Base-by-base conservation (phyloP, 257 asterid species). In the Datura wrightii region DNA sequence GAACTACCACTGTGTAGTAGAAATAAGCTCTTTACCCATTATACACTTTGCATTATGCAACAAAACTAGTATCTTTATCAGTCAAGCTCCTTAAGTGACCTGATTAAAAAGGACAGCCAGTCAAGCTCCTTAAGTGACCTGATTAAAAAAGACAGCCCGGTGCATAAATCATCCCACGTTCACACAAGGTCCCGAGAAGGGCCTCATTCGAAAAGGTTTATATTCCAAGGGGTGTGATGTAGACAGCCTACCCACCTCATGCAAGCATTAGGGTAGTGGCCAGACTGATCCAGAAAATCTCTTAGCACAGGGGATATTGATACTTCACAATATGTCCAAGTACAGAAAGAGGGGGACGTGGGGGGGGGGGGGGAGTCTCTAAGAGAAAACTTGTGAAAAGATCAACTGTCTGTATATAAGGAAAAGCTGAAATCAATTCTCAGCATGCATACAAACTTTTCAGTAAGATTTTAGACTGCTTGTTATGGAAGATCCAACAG, bases 401-500 rank as follows among this genome's bases (percentile, higher is more conserved):
- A 50, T 24, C 2, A 50, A 76, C 44, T 14, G 60, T 11, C 14
- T 74, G 6, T 52, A 19, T n/a, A 31, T 6, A 11, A 16, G 80
- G 58, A 18, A 24, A 31, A 14, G 63, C 82, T 76, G 63, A 50
- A 76, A 50, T 52, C 81, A 74, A 50, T 48, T 74, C 59, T 52
- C 48, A 78, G 63, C 34, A 52, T 31, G 82, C 46, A 31, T 52
- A 52, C 46, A 52, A 31, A 50, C 39, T 11, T 76, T 76, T 76
- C 81, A 50, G 62, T 46, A 50, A 50, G 62, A 6, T 76, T 19
- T 13, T 2, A 14, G 52, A 67, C 24, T 67, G 52, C 78, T 52
- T 1, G 4, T 69, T 15, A 37, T 39, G 13, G 78, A 69, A 37
- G 76, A 66, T 66, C 1, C 48, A 66, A 37, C 5, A 66, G 9